Conservation (phyloP, 331 rosid genomes). For the Acacia concinna region DNA sequence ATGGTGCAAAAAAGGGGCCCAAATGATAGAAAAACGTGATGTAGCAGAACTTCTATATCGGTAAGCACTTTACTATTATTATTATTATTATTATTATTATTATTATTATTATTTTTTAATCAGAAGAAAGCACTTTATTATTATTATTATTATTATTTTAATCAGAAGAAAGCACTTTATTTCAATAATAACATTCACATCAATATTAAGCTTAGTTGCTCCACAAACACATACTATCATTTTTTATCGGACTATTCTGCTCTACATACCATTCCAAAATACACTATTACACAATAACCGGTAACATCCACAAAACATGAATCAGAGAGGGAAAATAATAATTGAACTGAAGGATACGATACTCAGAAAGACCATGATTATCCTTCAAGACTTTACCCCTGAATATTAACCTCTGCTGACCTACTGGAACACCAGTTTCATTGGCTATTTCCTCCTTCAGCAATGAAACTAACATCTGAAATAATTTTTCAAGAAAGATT, state of each 20-base stretch:
- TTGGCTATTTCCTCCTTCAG: constrained; percentile 88
- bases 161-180: not conserved
- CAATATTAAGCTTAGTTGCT: not conserved
- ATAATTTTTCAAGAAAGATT: constrained; percentile 17
- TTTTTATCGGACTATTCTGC: not conserved
- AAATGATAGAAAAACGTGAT: not conserved
- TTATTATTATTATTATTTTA: no score
- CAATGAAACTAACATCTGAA: constrained; percentile 72
- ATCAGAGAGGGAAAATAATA: not conserved
- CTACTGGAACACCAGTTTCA: constrained; percentile 78
- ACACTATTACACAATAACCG: not conserved
- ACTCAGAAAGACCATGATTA: constrained; percentile 75
- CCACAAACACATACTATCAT: not conserved
- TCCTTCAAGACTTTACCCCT: constrained; percentile 97
- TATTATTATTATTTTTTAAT: no score
- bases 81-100: no score
- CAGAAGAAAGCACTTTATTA: no score
- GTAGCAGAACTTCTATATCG: not conserved
- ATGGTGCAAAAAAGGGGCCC: not conserved
- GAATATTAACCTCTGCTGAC: constrained; percentile 87
- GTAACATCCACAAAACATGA: not conserved
- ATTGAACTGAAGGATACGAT: constrained; percentile 70
- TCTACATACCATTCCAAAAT: not conserved
- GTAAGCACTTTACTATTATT: not conserved
- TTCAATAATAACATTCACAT: not conserved